A percentile compares a stretch with the other conserved stretches of the same genome.
phyloP scores from a whole-genome alignment of 768 basidiomycete species.

The Grammothele lineata region DNA sequence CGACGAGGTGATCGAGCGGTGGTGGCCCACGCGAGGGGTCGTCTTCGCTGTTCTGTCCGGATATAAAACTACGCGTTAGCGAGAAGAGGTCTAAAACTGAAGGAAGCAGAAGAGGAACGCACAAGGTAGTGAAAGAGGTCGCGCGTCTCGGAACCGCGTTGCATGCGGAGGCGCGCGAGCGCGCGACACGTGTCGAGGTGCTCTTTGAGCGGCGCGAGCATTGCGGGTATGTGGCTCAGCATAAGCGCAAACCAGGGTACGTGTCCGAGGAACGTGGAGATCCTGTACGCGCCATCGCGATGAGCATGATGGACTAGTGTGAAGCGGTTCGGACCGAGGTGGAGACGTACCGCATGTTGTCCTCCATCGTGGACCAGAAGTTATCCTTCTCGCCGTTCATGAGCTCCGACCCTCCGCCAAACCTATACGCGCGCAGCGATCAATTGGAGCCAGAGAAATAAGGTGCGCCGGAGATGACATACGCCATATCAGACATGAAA shows the following conservation, averaged over 20 bases:
- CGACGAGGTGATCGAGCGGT: constrained; percentile 5
- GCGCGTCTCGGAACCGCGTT: constrained; percentile 16
- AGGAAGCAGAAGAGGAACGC: not conserved
- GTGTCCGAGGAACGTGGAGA: not conserved
- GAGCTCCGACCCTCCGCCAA: not conserved
- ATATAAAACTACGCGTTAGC: not conserved
- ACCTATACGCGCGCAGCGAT: no score
- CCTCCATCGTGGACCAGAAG: not conserved
- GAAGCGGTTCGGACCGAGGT: not conserved
- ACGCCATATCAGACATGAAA: constrained; percentile 39
- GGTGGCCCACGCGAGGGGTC: not conserved
- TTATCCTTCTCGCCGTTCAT: not conserved
- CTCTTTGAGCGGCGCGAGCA: not conserved
- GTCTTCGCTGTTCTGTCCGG: constrained; percentile 16
- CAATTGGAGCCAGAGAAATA: no score
- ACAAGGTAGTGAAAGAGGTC: constrained; percentile 45
- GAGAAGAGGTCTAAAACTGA: not conserved
- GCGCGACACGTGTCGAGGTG: constrained; percentile 5
- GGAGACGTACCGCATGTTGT: not conserved
- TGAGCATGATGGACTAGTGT: not conserved
- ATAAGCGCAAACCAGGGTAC: constrained; percentile 5
- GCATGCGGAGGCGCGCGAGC: constrained; percentile 8
- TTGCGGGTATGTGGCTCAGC: not conserved
- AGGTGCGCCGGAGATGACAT: constrained; percentile 18
- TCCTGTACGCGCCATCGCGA: not conserved